A percentile compares a stretch with the other conserved stretches of the same genome.
phyloP scores from a whole-genome alignment of 495 filamentous ascomycete genomes.

The Pyronema omphalodes region DNA sequence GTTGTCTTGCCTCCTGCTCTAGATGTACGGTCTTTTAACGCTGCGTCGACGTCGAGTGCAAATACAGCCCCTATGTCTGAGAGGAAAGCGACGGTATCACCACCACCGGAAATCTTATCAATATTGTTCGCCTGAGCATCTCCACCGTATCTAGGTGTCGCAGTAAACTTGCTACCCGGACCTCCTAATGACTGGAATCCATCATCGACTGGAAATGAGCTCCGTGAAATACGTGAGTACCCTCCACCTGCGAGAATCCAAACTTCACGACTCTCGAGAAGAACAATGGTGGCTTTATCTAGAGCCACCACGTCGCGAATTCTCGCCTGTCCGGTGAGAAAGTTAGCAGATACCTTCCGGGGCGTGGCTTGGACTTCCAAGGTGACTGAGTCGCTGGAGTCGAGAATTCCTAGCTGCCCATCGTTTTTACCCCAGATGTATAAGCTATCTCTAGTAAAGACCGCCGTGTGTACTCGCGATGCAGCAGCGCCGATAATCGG shows the following conservation, averaged over 20 bases:
- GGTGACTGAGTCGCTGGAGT: slow-evolving; percentile 70
- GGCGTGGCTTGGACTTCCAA: slow-evolving; percentile 65
- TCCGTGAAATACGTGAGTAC: slow-evolving; percentile 68
- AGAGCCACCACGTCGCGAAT: slow-evolving; percentile 74
- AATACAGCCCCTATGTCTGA: slow-evolving; percentile 72
- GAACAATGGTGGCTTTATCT: slow-evolving; percentile 68
- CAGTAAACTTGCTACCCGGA: slow-evolving; percentile 24
- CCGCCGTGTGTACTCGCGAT: slow-evolving; percentile 82
- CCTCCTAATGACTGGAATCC: slow-evolving; percentile 10
- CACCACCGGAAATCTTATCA: slow-evolving; percentile 58
- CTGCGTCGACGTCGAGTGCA: slow-evolving; percentile 45
- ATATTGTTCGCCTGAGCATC: slow-evolving; percentile 46
- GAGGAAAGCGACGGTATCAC: slow-evolving; percentile 75
- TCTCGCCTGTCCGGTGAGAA: slow-evolving; percentile 44
- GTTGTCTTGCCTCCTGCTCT: slow-evolving; percentile 71
- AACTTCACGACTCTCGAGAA: slow-evolving; percentile 74
- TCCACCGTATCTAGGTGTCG: slow-evolving; percentile 30
- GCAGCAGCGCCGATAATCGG: slow-evolving; percentile 63
- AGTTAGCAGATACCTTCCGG: slow-evolving; percentile 67
- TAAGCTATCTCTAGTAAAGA: slow-evolving; percentile 59
- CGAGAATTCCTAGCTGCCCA: slow-evolving; percentile 83
- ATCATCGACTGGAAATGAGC: slow-evolving; percentile 50
- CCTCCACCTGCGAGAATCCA: slow-evolving; percentile 89
- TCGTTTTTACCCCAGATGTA: slow-evolving; percentile 95
- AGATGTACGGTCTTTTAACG: slow-evolving; percentile 26